phyloP scores from a whole-genome alignment of 2,329 filamentous ascomycete genomes.

The Penicillium sp. region DNA sequence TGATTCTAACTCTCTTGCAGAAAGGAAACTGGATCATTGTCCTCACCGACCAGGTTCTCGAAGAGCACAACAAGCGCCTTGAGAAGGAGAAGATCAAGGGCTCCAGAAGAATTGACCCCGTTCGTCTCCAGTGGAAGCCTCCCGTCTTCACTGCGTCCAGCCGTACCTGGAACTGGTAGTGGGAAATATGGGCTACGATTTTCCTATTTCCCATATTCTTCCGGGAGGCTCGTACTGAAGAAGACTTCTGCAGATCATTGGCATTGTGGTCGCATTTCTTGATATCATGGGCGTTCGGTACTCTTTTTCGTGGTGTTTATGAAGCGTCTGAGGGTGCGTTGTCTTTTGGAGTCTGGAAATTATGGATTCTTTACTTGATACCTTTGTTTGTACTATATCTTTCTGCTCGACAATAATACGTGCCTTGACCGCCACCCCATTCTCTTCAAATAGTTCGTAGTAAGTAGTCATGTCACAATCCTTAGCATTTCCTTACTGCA shows the following conservation, averaged over 20 bases:
- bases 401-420: background rate
- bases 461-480: background rate
- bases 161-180: slow-evolving; percentile 92
- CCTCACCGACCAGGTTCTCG: slow-evolving; percentile 78
- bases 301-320: slow-evolving; percentile 10
- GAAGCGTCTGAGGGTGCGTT: background rate
- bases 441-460: background rate
- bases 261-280: background rate
- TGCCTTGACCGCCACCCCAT: background rate
- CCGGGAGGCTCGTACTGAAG: background rate
- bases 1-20: slow-evolving; percentile 31
- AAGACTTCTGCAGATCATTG: too few relatives aligned
- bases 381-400: slow-evolving; percentile 9
- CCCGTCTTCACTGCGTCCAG: slow-evolving; percentile 89
- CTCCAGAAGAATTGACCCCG: slow-evolving; percentile 72
- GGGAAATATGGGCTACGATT: background rate
- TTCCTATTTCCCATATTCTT: background rate
- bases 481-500: background rate
- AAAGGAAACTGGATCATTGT: slow-evolving; percentile 97
- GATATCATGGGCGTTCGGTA: slow-evolving; percentile 3
- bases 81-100: slow-evolving; percentile 81
- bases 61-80: slow-evolving; percentile 67
- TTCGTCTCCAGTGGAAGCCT: slow-evolving; percentile 88
- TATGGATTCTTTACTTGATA: slow-evolving; percentile 13
- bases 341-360: slow-evolving; percentile 11